Conservation (phyloP, 768 basidiomycete genomes). For the Amanita molliuscula region DNA sequence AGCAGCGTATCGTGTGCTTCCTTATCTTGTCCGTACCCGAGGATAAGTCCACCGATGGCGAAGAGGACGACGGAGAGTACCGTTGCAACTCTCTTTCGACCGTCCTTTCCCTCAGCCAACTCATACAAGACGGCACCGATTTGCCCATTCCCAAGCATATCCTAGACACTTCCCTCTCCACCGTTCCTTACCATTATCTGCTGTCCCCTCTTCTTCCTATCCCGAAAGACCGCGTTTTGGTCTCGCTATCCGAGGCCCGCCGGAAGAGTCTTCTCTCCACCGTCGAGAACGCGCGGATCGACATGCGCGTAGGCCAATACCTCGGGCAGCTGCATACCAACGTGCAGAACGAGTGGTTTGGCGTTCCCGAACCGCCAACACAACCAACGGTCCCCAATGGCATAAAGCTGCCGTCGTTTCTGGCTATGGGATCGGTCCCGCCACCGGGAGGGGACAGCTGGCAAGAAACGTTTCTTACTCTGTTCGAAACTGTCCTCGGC, state of each 20-base stretch:
- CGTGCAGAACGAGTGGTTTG: conserved; percentile 74
- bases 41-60: background rate
- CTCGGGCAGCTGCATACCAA: conserved; percentile 52
- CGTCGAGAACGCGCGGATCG: conserved; percentile 33
- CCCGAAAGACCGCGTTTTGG: conserved; percentile 20
- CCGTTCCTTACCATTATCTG: conserved; percentile 42
- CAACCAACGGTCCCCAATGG: conserved; percentile 9
- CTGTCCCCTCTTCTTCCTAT: conserved; percentile 33
- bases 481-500: conserved; percentile 44
- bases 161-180: conserved; percentile 34
- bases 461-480: conserved; percentile 59
- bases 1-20: conserved; percentile 14
- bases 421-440: background rate
- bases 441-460: conserved; percentile 31
- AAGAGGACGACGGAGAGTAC: conserved; percentile 11
- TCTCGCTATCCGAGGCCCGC: conserved; percentile 30
- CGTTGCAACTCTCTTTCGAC: conserved; percentile 26
- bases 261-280: conserved; percentile 22
- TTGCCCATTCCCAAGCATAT: conserved; percentile 41
- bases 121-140: conserved; percentile 31
- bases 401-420: background rate
- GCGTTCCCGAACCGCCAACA: conserved; percentile 27
- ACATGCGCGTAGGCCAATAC: conserved; percentile 50
- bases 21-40: conserved; percentile 17
- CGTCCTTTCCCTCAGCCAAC: conserved; percentile 27